Evolutionary conservation across 176 grass and related monocot species (phyloP).

Genomic region (Puccinellia tenuiflora): DNA sequence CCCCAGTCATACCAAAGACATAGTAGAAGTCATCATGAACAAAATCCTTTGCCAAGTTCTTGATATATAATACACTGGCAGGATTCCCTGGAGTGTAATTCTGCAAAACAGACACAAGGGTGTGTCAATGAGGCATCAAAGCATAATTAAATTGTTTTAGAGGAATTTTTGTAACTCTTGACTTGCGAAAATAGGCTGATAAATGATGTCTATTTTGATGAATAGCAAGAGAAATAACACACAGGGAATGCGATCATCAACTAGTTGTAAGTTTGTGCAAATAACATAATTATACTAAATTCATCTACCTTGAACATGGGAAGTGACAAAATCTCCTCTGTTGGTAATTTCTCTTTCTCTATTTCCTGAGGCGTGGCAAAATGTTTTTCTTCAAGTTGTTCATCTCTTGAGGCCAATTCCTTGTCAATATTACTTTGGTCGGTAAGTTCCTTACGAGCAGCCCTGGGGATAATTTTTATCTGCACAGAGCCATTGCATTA

Average conservation of each 20-base stretch:
- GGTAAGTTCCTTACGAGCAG: conserved; percentile 32
- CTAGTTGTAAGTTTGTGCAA: neutral
- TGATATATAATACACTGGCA: conserved; percentile 79
- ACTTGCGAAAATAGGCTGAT: neutral
- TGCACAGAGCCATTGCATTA: conserved; percentile 32
- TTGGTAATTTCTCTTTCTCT: conserved; percentile 66
- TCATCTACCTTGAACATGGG: conserved; percentile 88
- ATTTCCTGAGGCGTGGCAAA: conserved; percentile 75
- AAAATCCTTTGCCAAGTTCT: conserved; percentile 93
- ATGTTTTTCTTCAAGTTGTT: conserved; percentile 43
- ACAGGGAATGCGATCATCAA: neutral
- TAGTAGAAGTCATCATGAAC: conserved; percentile 85
- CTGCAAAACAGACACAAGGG: conserved; percentile 18
- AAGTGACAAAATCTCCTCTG: conserved; percentile 90
- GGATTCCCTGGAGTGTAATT: conserved; percentile 90
- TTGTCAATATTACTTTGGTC: conserved; percentile 25
- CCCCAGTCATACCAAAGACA: conserved; percentile 61
- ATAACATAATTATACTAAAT: conserved; percentile 10
- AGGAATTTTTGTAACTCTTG: neutral
- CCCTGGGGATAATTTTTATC: conserved; percentile 77
- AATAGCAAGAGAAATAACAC: neutral
- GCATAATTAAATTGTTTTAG: neutral
- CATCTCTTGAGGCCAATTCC: conserved; percentile 31
- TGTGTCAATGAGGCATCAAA: neutral
- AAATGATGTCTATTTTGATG: neutral